These are phyloP conservation scores for Herpomyces periplanetae DNA, from an alignment of 2,329 filamentous ascomycete genomes.

Conservation along the genomic window DNA sequence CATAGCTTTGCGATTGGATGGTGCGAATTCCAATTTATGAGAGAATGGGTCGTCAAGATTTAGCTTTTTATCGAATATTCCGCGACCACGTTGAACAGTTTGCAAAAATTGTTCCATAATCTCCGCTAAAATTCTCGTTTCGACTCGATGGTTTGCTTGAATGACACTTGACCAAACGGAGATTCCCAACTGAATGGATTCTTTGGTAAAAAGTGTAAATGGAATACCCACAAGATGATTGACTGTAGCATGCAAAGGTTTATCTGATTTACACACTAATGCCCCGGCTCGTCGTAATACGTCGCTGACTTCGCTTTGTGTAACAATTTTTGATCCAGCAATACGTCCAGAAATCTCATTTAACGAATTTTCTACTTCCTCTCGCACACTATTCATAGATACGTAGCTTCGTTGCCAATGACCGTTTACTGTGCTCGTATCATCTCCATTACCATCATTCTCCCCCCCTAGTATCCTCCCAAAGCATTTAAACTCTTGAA, in stretches of 20 bases:
- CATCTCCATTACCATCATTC: no score
- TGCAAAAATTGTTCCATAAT: slow-evolving; percentile 69
- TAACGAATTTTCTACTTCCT: neutral
- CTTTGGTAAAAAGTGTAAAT: slow-evolving; percentile 66
- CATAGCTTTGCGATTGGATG: slow-evolving; percentile 38
- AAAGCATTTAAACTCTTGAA: no score
- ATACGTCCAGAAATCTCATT: neutral
- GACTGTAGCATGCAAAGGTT: slow-evolving; percentile 35
- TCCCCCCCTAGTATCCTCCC: no score
- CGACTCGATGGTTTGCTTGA: slow-evolving; percentile 65
- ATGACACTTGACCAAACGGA: slow-evolving; percentile 90
- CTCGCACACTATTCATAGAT: no score
- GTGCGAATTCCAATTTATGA: slow-evolving; percentile 59
- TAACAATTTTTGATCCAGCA: slow-evolving; percentile 16
- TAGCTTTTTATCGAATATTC: slow-evolving; percentile 36
- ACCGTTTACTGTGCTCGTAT: no score
- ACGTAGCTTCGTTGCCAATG: no score
- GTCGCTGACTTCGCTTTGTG: slow-evolving; percentile 34
- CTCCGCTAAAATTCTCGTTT: slow-evolving; percentile 46
- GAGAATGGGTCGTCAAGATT: slow-evolving; percentile 58
- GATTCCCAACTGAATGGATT: slow-evolving; percentile 74
- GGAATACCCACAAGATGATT: slow-evolving; percentile 70
- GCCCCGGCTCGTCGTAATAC: slow-evolving; percentile 51
- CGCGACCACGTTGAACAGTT: slow-evolving; percentile 32
- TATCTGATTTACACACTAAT: slow-evolving; percentile 35